A percentile compares a stretch with the other conserved stretches of the same genome.
Evolutionary conservation across 371 early-diverging fungal genomes (phyloP).

Genomic region (Basidiobolus heterosporus): DNA sequence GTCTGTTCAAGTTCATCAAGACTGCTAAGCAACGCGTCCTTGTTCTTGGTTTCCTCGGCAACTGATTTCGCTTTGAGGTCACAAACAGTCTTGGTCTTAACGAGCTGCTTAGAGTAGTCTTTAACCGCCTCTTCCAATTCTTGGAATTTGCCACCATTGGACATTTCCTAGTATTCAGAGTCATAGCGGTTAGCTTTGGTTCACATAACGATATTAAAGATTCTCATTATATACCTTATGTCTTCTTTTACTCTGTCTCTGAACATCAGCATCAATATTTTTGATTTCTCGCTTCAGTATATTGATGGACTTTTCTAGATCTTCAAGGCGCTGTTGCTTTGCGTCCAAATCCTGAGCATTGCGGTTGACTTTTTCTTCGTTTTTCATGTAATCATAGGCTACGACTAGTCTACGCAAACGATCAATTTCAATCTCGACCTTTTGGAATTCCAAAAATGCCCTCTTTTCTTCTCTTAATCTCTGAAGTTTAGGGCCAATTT

Average conservation of each 20-base stretch:
- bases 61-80: conserved; percentile 55
- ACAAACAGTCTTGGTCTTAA: conserved; percentile 58
- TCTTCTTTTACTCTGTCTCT: background rate
- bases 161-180: conserved; percentile 20
- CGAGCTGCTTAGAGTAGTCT: conserved; percentile 55
- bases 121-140: conserved; percentile 50
- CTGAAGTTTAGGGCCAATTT: conserved; percentile 87
- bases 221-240: conserved; percentile 5
- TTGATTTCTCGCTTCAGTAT: conserved; percentile 15
- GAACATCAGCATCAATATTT: conserved; percentile 1
- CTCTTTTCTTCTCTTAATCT: conserved; percentile 78
- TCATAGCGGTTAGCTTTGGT: conserved; percentile 3
- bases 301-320: conserved; percentile 23
- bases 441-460: conserved; percentile 80
- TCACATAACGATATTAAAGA: conserved; percentile 3
- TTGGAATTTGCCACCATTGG: conserved; percentile 41
- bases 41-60: conserved; percentile 48
- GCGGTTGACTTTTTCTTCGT: conserved; percentile 26
- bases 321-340: conserved; percentile 13
- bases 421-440: conserved; percentile 76
- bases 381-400: conserved; percentile 62
- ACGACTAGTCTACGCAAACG: conserved; percentile 56
- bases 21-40: conserved; percentile 5
- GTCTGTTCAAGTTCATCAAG: conserved; percentile 24
- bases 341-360: conserved; percentile 18